These are phyloP conservation scores for Brassica balearica DNA, from an alignment of 441 rosid species.

Conservation along the genomic window DNA sequence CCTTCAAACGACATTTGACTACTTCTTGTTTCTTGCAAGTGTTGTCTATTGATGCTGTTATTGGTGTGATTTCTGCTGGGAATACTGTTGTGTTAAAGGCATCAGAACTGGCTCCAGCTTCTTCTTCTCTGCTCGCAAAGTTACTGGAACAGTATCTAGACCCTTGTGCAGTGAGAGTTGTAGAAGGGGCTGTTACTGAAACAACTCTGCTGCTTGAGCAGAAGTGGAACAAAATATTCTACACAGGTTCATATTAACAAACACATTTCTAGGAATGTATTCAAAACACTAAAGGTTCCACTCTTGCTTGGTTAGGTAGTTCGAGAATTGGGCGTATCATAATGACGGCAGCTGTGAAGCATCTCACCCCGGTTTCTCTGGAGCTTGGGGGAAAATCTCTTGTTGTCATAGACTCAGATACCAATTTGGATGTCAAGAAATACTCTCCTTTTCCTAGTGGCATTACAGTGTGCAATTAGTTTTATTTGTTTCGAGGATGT, in stretches of 20 bases:
- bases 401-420: constrained; percentile 63
- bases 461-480: neutral
- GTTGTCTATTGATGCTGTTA: constrained; percentile 69
- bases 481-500: constrained; percentile 16
- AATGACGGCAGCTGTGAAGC: constrained; percentile 72
- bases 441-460: neutral
- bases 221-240: constrained; percentile 76
- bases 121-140: constrained; percentile 55
- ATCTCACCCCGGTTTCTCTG: constrained; percentile 68
- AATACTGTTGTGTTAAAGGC: constrained; percentile 75
- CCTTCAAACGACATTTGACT: constrained; percentile 21
- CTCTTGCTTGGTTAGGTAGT: constrained; percentile 50
- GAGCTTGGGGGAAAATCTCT: constrained; percentile 88
- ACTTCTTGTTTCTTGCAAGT: constrained; percentile 45
- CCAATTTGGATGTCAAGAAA: constrained; percentile 54
- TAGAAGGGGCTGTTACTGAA: constrained; percentile 65
- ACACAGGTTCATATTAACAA: constrained; percentile 55
- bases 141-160: constrained; percentile 61
- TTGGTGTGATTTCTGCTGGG: constrained; percentile 81
- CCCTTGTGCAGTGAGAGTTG: constrained; percentile 51
- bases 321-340: constrained; percentile 66
- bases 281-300: neutral
- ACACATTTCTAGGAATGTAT: neutral
- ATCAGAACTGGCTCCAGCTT: constrained; percentile 73
- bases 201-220: constrained; percentile 67